phyloP scores from a whole-genome alignment of 2,329 filamentous ascomycete species.

The Lasiodiplodia citricola region DNA sequence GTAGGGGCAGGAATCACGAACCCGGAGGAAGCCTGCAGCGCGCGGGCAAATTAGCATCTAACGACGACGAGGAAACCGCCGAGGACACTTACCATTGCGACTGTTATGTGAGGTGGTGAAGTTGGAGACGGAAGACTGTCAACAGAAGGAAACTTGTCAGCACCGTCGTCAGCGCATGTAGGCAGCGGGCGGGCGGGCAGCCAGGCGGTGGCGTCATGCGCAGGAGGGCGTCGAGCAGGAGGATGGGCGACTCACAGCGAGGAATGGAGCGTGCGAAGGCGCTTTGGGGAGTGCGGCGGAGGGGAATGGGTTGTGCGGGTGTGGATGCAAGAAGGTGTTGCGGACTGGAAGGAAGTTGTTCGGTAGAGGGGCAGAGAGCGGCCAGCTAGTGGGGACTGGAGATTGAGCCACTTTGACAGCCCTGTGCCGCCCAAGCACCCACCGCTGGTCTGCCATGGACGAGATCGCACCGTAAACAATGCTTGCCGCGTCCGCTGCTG shows the following conservation, averaged over 20 bases:
- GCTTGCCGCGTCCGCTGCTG: slow-evolving; percentile 1
- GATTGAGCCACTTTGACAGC: slow-evolving; percentile 12
- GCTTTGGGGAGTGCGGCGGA: slow-evolving; percentile 11
- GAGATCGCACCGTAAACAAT: slow-evolving; percentile 24
- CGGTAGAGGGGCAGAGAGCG: slow-evolving; percentile 23
- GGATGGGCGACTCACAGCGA: slow-evolving; percentile 22
- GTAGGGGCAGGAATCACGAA: slow-evolving; percentile 39
- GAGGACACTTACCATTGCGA: slow-evolving; percentile 25
- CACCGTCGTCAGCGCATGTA: slow-evolving; percentile 37
- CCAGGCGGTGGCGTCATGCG: slow-evolving; percentile 16
- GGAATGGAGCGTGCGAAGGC: slow-evolving; percentile 14
- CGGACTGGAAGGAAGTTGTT: slow-evolving; percentile 14
- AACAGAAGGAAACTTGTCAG: slow-evolving; percentile 37
- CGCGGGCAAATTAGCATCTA: slow-evolving; percentile 9
- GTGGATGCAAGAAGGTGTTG: slow-evolving; percentile 10
- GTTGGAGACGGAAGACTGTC: slow-evolving; percentile 11
- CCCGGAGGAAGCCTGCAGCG: slow-evolving; percentile 49
- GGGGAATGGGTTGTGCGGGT: slow-evolving; percentile 3
- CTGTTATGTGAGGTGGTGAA: slow-evolving; percentile 13
- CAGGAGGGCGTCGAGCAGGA: background rate
- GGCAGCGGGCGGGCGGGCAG: slow-evolving; percentile 21
- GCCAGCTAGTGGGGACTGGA: slow-evolving; percentile 24
- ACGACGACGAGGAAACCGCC: background rate
- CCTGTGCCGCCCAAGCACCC: slow-evolving; percentile 12
- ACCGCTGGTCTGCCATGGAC: slow-evolving; percentile 16